These are phyloP conservation scores for Chlamydomonas eustigma DNA, from an alignment of 139 green algal genomes.

Conservation along the genomic window DNA sequence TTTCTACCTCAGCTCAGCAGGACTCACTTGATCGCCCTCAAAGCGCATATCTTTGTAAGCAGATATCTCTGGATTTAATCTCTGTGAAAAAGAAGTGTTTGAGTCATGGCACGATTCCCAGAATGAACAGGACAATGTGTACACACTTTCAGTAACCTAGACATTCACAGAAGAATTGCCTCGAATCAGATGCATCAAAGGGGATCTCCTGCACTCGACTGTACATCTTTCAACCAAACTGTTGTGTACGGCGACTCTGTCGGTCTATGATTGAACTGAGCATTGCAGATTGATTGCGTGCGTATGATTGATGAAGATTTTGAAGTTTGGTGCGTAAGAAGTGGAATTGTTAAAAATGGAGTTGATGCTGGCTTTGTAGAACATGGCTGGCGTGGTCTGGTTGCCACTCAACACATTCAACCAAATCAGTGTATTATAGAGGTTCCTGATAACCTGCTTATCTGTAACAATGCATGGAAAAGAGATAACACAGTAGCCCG, in stretches of 20 bases:
- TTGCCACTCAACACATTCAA: slow-evolving; percentile 42
- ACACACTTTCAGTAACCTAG: slow-evolving; percentile 18
- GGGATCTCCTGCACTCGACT: too few species aligned
- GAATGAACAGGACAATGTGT: neutral
- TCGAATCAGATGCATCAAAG: neutral
- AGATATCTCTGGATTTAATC: slow-evolving; percentile 34
- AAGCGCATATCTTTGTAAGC: slow-evolving; percentile 81
- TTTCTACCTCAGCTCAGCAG: too few species aligned
- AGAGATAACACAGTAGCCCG: too few species aligned
- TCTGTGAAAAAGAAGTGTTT: neutral
- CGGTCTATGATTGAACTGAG: too few species aligned
- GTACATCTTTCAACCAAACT: too few species aligned
- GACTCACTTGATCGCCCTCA: slow-evolving; percentile 55
- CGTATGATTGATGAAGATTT: too few species aligned
- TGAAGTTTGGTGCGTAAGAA: slow-evolving; percentile 38
- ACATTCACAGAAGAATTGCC: slow-evolving; percentile 9
- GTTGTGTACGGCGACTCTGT: too few species aligned
- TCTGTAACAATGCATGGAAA: too few species aligned
- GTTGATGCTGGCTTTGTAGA: slow-evolving; percentile 34
- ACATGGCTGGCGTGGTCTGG: slow-evolving; percentile 51
- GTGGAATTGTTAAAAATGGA: slow-evolving; percentile 17
- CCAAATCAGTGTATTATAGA: slow-evolving; percentile 37
- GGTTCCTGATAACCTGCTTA: slow-evolving; percentile 44
- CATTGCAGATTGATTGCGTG: too few species aligned
- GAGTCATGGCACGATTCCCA: neutral